Conservation (phyloP, 805 yeast genomes). For the Pichia insulana region DNA sequence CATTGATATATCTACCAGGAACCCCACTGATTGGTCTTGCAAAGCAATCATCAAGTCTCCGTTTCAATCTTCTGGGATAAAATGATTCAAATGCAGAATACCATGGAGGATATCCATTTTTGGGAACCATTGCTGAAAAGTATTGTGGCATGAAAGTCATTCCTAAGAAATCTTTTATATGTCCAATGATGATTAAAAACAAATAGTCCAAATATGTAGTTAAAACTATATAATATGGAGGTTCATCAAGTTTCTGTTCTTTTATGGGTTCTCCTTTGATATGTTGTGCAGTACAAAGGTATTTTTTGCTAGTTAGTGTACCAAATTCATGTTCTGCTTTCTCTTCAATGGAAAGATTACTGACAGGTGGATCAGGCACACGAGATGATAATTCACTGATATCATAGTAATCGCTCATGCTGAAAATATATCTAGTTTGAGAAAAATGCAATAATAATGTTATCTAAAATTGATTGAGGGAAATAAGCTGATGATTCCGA, state of each 20-base stretch:
- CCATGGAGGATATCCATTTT: conserved; percentile 93
- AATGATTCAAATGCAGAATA: conserved; percentile 89
- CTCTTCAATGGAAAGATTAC: conserved; percentile 22
- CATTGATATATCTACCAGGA: conserved; percentile 84
- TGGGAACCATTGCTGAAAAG: conserved; percentile 59
- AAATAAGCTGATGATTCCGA: no score
- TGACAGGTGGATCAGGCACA: conserved; percentile 29
- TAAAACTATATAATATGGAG: conserved; percentile 71
- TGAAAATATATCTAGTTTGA: neutral
- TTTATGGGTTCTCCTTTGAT: conserved; percentile 51
- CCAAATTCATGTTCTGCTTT: conserved; percentile 69
- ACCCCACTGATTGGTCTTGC: conserved; percentile 96
- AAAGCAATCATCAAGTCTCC: conserved; percentile 88
- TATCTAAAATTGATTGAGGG: no score
- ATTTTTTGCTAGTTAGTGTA: conserved; percentile 50
- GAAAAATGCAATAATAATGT: no score
- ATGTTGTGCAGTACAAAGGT: conserved; percentile 53
- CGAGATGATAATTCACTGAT: conserved; percentile 8
- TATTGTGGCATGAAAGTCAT: conserved; percentile 58
- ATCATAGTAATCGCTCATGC: conserved; percentile 6
- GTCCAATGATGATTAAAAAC: conserved; percentile 80
- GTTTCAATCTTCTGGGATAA: conserved; percentile 85
- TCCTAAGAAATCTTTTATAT: conserved; percentile 82
- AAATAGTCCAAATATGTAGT: conserved; percentile 82
- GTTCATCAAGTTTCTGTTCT: conserved; percentile 67